A percentile compares a stretch with the other conserved stretches of the same genome.
These are phyloP conservation scores for Penicillium brevicompactum DNA, from an alignment of 2,329 filamentous ascomycete genomes.

Conservation along the genomic window DNA sequence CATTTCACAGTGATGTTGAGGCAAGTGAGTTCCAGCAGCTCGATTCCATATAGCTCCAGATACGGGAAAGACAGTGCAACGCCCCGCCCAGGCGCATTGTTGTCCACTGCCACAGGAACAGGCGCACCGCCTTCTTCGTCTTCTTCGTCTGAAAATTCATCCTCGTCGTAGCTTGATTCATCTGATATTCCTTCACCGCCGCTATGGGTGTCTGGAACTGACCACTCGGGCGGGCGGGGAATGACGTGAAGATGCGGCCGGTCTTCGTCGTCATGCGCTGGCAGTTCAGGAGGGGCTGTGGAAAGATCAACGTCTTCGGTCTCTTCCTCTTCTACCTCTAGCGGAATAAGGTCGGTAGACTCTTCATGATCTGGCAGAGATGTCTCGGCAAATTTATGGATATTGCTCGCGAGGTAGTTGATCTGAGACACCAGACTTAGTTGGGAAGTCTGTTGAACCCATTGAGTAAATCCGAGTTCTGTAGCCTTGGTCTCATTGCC, in stretches of 20 bases:
- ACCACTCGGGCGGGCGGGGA: constrained; percentile 77
- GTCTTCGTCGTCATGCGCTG: constrained; percentile 41
- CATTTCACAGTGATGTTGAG: constrained; percentile 75
- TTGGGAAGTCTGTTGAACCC: constrained; percentile 58
- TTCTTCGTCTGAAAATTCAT: constrained; percentile 47
- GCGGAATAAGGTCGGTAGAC: constrained; percentile 6
- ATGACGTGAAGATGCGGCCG: constrained; percentile 71
- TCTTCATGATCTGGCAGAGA: constrained; percentile 34
- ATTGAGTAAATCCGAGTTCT: constrained; percentile 66
- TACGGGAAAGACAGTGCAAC: constrained; percentile 79
- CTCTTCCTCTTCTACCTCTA: constrained; percentile 3
- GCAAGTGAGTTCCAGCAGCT: constrained; percentile 69
- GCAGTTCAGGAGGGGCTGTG: constrained; percentile 11
- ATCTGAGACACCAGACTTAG: constrained; percentile 72
- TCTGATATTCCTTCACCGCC: constrained; percentile 42
- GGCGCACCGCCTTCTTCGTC: constrained; percentile 45
- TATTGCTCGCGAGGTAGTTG: constrained; percentile 73
- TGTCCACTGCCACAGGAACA: constrained; percentile 37
- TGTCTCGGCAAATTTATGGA: constrained; percentile 67
- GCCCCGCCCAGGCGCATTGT: constrained; percentile 60
- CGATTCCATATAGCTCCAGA: constrained; percentile 75
- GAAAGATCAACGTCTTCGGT: constrained; percentile 11
- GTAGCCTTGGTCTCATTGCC: constrained; percentile 62
- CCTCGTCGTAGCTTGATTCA: constrained; percentile 50
- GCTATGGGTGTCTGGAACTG: constrained; percentile 34